Evolutionary conservation across 345 rosid species (phyloP).

Genomic region (Eucalyptus tenuipes): DNA sequence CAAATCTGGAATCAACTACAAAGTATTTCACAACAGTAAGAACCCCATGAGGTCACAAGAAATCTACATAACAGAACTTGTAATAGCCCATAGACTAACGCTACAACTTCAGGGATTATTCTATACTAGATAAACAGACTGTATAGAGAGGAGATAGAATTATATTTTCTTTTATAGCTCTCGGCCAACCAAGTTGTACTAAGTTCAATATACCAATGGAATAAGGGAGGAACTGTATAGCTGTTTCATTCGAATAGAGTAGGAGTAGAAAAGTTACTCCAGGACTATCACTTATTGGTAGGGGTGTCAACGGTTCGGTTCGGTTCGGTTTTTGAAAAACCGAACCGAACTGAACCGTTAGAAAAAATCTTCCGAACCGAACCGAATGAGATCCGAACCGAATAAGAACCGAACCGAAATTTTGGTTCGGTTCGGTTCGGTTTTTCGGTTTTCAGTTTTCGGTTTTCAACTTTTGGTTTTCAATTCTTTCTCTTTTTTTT

Average conservation of each 20-base stretch:
- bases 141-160: background rate
- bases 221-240: background rate
- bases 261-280: background rate
- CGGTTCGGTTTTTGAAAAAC: too few relatives aligned
- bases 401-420: too few relatives aligned
- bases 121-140: background rate
- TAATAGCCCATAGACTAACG: background rate
- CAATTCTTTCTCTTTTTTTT: too few relatives aligned
- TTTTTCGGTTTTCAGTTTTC: too few relatives aligned
- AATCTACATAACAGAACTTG: background rate
- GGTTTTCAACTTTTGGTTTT: too few relatives aligned
- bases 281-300: background rate
- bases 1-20: background rate
- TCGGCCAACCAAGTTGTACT: background rate
- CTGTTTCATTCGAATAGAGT: background rate
- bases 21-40: background rate
- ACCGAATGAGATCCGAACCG: too few relatives aligned
- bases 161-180: background rate
- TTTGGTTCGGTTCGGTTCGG: too few relatives aligned
- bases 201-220: background rate
- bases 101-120: background rate
- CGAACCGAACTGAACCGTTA: too few relatives aligned
- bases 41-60: background rate
- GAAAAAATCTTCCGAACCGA: too few relatives aligned
- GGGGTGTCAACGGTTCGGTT: too few relatives aligned